These are phyloP conservation scores for Protea cynaroides DNA, from an alignment of 164 flowering plant species.

Conservation along the genomic window DNA sequence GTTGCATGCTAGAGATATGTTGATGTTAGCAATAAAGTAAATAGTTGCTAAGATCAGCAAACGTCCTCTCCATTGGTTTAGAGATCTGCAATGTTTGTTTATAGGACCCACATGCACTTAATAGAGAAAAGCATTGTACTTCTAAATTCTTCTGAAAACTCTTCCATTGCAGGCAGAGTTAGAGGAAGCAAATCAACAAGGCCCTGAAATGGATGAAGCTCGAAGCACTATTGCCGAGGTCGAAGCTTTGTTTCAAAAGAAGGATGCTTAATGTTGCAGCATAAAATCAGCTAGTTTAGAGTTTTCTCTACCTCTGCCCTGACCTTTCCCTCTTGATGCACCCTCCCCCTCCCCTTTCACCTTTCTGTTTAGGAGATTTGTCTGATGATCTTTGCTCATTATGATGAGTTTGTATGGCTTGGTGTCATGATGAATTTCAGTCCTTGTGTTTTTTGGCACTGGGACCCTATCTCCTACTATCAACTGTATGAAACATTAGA, in stretches of 20 bases:
- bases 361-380: background rate
- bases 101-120: background rate
- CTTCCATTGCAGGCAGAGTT: constrained; percentile 49
- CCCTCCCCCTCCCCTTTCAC: background rate
- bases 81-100: background rate
- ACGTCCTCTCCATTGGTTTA: background rate
- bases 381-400: background rate
- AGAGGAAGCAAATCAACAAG: constrained; percentile 46
- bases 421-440: too few relatives aligned
- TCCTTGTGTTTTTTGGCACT: too few relatives aligned
- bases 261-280: constrained; percentile 26
- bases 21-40: background rate
- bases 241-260: constrained; percentile 37
- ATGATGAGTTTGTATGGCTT: background rate
- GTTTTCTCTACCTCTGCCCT: too few relatives aligned
- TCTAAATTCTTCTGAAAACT: background rate
- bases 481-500: too few relatives aligned
- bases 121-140: background rate
- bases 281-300: too few relatives aligned
- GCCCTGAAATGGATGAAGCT: constrained; percentile 68
- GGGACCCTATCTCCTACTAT: too few relatives aligned
- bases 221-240: constrained; percentile 37
- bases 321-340: too few relatives aligned
- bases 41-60: background rate
- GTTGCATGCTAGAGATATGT: background rate